Evolutionary conservation across 2,329 filamentous ascomycete species (phyloP).

Genomic region (Venturiaceae sp.): DNA sequence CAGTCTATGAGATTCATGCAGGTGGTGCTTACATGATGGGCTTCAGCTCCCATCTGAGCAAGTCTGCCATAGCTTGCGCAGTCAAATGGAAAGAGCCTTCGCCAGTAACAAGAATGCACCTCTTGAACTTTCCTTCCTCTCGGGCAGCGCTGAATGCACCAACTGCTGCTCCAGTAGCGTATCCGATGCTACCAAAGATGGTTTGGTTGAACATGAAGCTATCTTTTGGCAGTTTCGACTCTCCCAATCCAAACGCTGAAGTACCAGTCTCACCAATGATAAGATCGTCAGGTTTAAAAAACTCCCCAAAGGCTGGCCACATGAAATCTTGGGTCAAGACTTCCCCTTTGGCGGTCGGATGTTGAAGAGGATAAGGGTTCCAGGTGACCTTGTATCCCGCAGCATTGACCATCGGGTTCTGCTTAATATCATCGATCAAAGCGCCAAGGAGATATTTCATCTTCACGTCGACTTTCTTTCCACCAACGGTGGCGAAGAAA

Average conservation of each 20-base stretch:
- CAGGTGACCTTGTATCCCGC: slow-evolving; percentile 6
- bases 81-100: slow-evolving; percentile 55
- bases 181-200: slow-evolving; percentile 20
- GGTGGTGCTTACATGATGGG: slow-evolving; percentile 9
- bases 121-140: slow-evolving; percentile 13
- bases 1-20: not conserved
- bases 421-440: not conserved
- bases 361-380: slow-evolving; percentile 12
- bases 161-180: slow-evolving; percentile 15
- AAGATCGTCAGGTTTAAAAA: slow-evolving; percentile 15
- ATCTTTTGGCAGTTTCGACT: slow-evolving; percentile 38
- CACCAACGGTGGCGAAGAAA: slow-evolving; percentile 14
- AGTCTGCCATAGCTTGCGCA: slow-evolving; percentile 26
- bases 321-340: slow-evolving; percentile 16
- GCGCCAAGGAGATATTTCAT: slow-evolving; percentile 16
- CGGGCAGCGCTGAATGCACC: slow-evolving; percentile 15
- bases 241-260: slow-evolving; percentile 40
- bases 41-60: slow-evolving; percentile 6
- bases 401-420: not conserved
- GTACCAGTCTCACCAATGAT: slow-evolving; percentile 19
- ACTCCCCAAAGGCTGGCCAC: slow-evolving; percentile 12
- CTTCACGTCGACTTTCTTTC: slow-evolving; percentile 11
- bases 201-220: slow-evolving; percentile 15
- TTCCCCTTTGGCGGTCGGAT: slow-evolving; percentile 2
- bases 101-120: slow-evolving; percentile 45